Conservation (phyloP, 2,329 filamentous ascomycete species). For the Balansia obtecta region DNA sequence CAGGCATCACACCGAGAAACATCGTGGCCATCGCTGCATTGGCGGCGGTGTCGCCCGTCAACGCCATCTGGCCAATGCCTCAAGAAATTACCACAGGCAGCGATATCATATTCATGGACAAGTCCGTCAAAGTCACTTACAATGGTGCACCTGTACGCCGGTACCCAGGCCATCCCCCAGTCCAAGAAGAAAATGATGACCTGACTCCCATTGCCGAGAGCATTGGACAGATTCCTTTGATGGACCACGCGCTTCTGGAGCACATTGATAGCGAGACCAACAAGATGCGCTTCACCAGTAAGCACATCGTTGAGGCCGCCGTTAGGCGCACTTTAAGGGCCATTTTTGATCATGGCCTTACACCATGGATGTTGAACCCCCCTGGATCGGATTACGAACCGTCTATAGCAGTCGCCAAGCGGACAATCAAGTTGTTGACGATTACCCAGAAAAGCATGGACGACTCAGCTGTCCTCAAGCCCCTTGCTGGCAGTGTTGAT, state of each 20-base stretch:
- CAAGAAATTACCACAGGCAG: conserved; percentile 37
- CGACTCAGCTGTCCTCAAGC: conserved; percentile 46
- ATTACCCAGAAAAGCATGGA: conserved; percentile 45
- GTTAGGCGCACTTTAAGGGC: conserved; percentile 47
- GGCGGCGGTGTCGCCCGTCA: conserved; percentile 24
- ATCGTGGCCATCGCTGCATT: conserved; percentile 25
- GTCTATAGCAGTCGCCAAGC: conserved; percentile 24
- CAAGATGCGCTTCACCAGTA: conserved; percentile 31
- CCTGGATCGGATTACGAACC: conserved; percentile 57
- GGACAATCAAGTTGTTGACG: conserved; percentile 43
- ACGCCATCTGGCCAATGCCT: conserved; percentile 48
- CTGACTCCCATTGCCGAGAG: neutral
- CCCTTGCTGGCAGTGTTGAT: conserved; percentile 51
- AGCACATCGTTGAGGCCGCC: conserved; percentile 41
- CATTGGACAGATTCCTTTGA: neutral
- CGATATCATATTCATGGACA: conserved; percentile 39
- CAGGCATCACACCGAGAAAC: neutral
- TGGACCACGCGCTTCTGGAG: neutral
- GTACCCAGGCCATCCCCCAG: conserved; percentile 11
- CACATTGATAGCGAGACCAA: conserved; percentile 31
- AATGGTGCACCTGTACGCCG: conserved; percentile 30
- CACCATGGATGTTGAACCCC: conserved; percentile 67
- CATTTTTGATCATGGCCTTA: conserved; percentile 56
- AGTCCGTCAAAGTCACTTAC: conserved; percentile 41
- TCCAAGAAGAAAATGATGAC: conserved; percentile 15